Conservation (phyloP, 2,329 filamentous ascomycete species). For the Ceratocystis ficicola region DNA sequence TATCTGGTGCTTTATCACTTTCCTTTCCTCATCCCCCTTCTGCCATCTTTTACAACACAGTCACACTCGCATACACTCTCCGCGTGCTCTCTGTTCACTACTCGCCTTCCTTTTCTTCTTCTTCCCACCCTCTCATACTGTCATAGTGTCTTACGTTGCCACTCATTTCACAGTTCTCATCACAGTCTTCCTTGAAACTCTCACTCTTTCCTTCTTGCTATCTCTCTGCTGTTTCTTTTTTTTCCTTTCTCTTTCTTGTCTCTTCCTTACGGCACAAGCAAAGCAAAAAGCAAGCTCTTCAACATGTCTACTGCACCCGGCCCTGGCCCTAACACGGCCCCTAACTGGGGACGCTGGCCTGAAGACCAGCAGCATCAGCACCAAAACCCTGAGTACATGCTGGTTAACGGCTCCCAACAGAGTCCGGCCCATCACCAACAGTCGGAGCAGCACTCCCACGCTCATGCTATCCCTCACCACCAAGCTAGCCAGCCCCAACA, state of each 20-base stretch:
- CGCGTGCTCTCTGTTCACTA: neutral
- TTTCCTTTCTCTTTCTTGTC: neutral
- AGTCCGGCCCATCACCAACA: conserved; percentile 28
- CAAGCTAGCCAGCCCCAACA: neutral
- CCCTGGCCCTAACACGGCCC: conserved; percentile 23
- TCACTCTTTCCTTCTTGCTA: too few species aligned
- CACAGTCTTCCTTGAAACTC: too few species aligned
- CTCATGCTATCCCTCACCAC: neutral
- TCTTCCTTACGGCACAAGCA: neutral
- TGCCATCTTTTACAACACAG: neutral
- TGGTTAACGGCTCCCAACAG: neutral
- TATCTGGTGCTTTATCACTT: neutral
- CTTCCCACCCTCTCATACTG: neutral
- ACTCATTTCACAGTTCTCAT: neutral
- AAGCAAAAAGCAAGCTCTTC: neutral
- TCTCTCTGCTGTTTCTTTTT: neutral
- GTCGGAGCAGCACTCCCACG: conserved; percentile 31
- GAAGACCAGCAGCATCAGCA: conserved; percentile 32
- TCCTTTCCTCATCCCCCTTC: neutral
- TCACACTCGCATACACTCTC: neutral
- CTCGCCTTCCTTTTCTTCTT: neutral
- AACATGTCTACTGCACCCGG: conserved; percentile 12
- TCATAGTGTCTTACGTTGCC: neutral
- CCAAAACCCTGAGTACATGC: neutral
- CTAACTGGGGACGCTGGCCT: conserved; percentile 45